A percentile compares a stretch with the other conserved stretches of the same genome.
Conservation (phyloP, 441 rosid genomes). For the Gossypium gossypioides region DNA sequence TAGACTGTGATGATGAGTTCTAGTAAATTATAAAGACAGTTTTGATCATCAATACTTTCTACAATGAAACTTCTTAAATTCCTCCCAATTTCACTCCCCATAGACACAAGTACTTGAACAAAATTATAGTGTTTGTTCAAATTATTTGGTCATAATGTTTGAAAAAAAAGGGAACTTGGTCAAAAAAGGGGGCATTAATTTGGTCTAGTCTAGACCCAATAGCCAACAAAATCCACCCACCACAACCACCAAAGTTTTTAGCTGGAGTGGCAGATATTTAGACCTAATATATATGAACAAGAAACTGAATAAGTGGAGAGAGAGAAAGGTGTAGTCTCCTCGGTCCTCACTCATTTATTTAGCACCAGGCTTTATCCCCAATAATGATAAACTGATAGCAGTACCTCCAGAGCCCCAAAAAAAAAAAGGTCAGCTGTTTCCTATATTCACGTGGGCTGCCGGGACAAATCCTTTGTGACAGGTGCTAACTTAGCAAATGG, state of each 20-base stretch:
- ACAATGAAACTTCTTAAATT: background rate
- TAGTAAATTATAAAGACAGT: no score
- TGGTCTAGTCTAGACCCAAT: background rate
- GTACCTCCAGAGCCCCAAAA: background rate
- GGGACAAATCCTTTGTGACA: background rate
- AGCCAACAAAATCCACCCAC: background rate
- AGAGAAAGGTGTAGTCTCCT: background rate
- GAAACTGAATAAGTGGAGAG: background rate
- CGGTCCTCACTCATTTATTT: background rate
- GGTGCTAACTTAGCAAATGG: slow-evolving; percentile 1
- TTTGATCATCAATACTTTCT: background rate
- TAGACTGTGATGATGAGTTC: no score
- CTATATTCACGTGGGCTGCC: slow-evolving; percentile 14
- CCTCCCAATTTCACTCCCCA: background rate
- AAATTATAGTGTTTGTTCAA: background rate
- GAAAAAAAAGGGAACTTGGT: background rate
- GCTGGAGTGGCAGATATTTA: background rate
- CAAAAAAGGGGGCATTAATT: background rate
- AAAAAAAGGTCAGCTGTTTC: slow-evolving; percentile 5
- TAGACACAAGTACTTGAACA: background rate
- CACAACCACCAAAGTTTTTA: background rate
- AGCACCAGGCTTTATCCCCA: slow-evolving; percentile 8
- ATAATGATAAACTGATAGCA: slow-evolving; percentile 1
- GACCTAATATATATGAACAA: background rate
- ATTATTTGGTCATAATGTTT: background rate